Percentiles rank a stretch among this genome's conserved stretches.
phyloP scores from a whole-genome alignment of 2,329 filamentous ascomycete genomes.

The Aspergillus aculeatinus region DNA sequence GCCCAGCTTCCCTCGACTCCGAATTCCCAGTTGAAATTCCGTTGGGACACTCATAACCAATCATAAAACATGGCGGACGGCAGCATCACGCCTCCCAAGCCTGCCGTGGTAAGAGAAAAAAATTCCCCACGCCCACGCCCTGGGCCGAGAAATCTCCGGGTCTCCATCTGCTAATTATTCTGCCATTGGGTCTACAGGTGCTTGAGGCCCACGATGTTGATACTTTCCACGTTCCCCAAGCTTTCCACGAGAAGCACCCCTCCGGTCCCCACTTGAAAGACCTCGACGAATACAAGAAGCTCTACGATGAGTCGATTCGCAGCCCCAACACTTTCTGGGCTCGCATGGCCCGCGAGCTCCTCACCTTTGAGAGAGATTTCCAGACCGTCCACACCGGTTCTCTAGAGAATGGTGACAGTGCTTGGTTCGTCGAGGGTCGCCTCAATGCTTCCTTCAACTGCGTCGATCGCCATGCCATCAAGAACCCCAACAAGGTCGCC shows the following conservation, averaged over 20 bases:
- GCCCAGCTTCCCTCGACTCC: not conserved
- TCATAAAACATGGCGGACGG: conserved; percentile 39
- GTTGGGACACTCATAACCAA: conserved; percentile 10
- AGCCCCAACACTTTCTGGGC: conserved; percentile 90
- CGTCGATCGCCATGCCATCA: conserved; percentile 93
- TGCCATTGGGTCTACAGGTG: conserved; percentile 30
- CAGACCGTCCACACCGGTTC: conserved; percentile 80
- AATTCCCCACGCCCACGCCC: not conserved
- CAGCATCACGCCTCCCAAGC: conserved; percentile 32
- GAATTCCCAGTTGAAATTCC: not conserved
- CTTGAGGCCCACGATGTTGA: conserved; percentile 50
- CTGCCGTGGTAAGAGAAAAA: conserved; percentile 41
- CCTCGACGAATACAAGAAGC: conserved; percentile 62
- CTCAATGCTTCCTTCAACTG: conserved; percentile 98
- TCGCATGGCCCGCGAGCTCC: conserved; percentile 77
- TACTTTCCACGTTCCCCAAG: conserved; percentile 57
- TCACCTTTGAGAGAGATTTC: conserved; percentile 90
- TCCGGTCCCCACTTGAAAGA: conserved; percentile 59
- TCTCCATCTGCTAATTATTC: conserved; percentile 14
- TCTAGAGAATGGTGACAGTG: conserved; percentile 75
- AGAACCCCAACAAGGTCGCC: conserved; percentile 86
- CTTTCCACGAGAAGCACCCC: conserved; percentile 60
- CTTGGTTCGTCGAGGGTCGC: conserved; percentile 92
- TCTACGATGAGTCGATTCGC: conserved; percentile 81
- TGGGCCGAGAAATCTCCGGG: conserved; percentile 3